Percentiles rank a stretch among this genome's conserved stretches.
Conservation (phyloP, 208 protist genomes). For the Trypanosoma avium region DNA sequence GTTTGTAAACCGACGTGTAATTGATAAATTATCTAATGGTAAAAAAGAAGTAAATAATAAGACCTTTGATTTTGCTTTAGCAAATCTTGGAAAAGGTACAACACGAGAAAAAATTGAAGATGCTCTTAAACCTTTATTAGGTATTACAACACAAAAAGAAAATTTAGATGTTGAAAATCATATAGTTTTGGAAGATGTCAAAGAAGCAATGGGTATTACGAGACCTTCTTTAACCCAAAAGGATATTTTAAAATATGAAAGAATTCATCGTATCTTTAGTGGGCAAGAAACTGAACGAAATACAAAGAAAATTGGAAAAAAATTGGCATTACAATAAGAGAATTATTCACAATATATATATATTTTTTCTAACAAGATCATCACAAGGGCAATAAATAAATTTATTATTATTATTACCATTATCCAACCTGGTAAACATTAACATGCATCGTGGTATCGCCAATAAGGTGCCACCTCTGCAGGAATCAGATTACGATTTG, state of each 20-base stretch:
- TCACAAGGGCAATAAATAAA: too few species aligned
- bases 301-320: slow-evolving; percentile 9
- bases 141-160: slow-evolving; percentile 5
- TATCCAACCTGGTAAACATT: background rate
- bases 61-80: slow-evolving; percentile 48
- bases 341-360: too few species aligned
- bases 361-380: too few species aligned
- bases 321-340: slow-evolving; percentile 17
- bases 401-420: slow-evolving; percentile 76
- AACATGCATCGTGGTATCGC: too few species aligned
- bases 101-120: slow-evolving; percentile 73
- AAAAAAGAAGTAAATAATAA: slow-evolving; percentile 11
- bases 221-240: slow-evolving; percentile 59
- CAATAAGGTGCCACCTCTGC: too few species aligned
- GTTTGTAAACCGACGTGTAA: slow-evolving; percentile 68
- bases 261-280: slow-evolving; percentile 74
- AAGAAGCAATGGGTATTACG: slow-evolving; percentile 42
- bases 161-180: background rate
- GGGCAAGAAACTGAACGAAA: background rate
- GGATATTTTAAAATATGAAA: slow-evolving; percentile 64
- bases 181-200: slow-evolving; percentile 59
- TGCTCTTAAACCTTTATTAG: slow-evolving; percentile 35
- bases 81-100: slow-evolving; percentile 44
- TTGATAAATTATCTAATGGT: slow-evolving; percentile 37
- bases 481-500: too few species aligned